A percentile compares a stretch with the other conserved stretches of the same genome.
Conservation (phyloP, 441 rosid genomes). For the Erysimum cheiri region DNA sequence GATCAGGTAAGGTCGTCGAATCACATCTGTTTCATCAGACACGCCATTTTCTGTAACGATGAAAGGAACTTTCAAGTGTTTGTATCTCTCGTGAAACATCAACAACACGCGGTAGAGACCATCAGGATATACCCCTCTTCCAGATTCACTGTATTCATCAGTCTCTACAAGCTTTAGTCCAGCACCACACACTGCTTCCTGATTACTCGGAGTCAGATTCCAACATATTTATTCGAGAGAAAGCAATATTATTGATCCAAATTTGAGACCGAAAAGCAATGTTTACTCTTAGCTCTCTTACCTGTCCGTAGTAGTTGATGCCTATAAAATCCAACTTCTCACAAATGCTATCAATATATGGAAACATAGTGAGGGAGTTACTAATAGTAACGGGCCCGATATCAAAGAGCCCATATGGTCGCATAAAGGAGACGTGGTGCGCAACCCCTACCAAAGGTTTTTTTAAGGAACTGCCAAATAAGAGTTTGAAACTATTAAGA, state of each 20-base stretch:
- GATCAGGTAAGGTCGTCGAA: conserved; percentile 84
- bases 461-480: conserved; percentile 49
- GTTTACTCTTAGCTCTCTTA: conserved; percentile 32
- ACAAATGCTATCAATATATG: conserved; percentile 73
- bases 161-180: conserved; percentile 90
- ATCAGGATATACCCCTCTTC: conserved; percentile 96
- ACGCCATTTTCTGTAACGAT: conserved; percentile 89
- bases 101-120: conserved; percentile 79
- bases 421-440: conserved; percentile 89
- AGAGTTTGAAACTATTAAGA: conserved; percentile 19
- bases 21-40: conserved; percentile 86
- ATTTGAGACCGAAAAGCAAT: conserved; percentile 10
- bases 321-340: conserved; percentile 88
- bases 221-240: conserved; percentile 17
- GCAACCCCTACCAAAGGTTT: conserved; percentile 80
- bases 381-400: conserved; percentile 78
- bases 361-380: conserved; percentile 77
- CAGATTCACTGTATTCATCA: conserved; percentile 98
- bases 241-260: conserved; percentile 17
- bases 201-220: conserved; percentile 39
- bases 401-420: conserved; percentile 94
- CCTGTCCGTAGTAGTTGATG: conserved; percentile 98
- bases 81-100: conserved; percentile 86
- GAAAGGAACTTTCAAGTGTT: conserved; percentile 77
- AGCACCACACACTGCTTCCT: conserved; percentile 86